Base-by-base conservation (phyloP, 768 basidiomycete genomes). In the Botryobasidium botryosum region DNA sequence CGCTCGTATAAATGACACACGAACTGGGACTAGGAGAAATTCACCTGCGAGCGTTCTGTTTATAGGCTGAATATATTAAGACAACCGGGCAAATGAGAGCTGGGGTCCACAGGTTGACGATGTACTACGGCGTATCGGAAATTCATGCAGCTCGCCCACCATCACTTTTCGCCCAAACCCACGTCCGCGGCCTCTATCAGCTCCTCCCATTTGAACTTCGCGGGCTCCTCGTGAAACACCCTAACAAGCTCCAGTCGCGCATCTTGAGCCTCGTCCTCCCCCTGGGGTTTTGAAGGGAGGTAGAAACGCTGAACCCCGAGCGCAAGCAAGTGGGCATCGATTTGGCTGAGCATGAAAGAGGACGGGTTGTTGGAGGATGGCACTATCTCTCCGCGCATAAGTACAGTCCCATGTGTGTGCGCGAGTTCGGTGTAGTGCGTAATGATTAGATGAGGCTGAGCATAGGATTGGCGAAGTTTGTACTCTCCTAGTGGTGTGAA, bases 401-500 rank as follows among this genome's bases (percentile, higher is more conserved):
- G 72, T 2, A 96, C 85, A 36, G 82, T 58, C 8, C 74, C 77
- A 55, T 96, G 87, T 3, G 81, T 76, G 23, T 69, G 60, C 1
- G 77, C 74, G 4, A 99, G 64, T 55, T 97, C 91, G 40, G 91
- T 80, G 61, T 97, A 96, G 59, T 85, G 75, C 3, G 91, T 96
- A 31, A 96, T 55, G 20, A 83, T 81, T 21, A 99, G 69, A 57
- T 87, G 84, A 1, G 92, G 91, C 4, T 87, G 90, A 5, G 94
- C 83, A 59, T 79, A 96, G 15, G 79, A 69, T 43, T 70, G 70
- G 32, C 81, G 77, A 46, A 75, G 62, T 60, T 94, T 92, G 71
- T 86, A 99, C 63, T 96, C 92, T 52, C 82, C 79, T 35, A 97
- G 68, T 2, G 91, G 84, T 0, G 94, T 90, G 66, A 92, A 92